Evolutionary conservation across 306 rosid species (phyloP), one percentile per base, ranked within the genome.

Genomic region (Vachellia pachyceras): DNA sequence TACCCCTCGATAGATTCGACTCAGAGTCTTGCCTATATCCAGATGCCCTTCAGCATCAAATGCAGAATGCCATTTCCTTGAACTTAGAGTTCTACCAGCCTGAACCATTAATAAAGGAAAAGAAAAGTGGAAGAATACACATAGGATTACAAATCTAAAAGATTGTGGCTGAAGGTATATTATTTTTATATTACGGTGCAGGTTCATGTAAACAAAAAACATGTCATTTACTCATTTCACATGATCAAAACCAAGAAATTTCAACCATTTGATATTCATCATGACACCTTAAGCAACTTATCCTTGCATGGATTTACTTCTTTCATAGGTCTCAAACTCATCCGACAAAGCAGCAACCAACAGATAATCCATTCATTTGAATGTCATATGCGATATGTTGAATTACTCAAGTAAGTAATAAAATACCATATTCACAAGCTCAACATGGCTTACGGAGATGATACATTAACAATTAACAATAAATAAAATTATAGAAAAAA

Each of bases 1-100:
- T 86, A 96, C 99, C 93, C 97, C 99, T 6, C 94, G 93, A 69
- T 87, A 90, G 82, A 96, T 92, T 82, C 98, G 96, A 77, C 90
- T 77, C 63, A 96, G 84, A 60, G 91, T 93, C 93, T 85, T 96
- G 81, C 97, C 85, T 75, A 96, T 90, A 88, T 96, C 94, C 69
- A 96, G 88, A 84, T 79, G 80, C 13, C 99, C 99, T 83, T 96
- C 99, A 40, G 90, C 79, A 78, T 87, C 83, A 79, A 96, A 96
- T 25, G 98, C 94, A 22, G 94, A 88, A 45, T 93, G 91, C 99
- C 99, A 96, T 90, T 93, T 96, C 84, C 97, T 92, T 77, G 83
- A 85, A 83, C 98, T 92, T 72, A 96, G 84, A 41, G 99, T 96
- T 83, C 84, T 96, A 83, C 99, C 99, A 74, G 97, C 89, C 99